Percentiles rank a stretch among this genome's conserved stretches.
These are phyloP conservation scores for Zygnema circumcarinatum DNA, from an alignment of 139 green algal species.

Conservation along the genomic window DNA sequence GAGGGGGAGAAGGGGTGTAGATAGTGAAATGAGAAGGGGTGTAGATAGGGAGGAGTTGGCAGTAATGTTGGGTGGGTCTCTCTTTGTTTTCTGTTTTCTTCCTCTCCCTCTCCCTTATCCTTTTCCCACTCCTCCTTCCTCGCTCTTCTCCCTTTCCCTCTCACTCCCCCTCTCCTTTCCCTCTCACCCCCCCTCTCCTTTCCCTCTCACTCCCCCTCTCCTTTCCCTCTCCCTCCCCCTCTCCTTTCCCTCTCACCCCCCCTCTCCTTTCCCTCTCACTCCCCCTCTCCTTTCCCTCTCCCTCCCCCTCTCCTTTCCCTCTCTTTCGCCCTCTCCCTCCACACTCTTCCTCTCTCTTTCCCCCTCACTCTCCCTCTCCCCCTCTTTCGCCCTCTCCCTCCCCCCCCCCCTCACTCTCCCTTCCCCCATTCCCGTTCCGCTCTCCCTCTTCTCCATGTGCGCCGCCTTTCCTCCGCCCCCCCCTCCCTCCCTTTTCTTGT, in stretches of 20 bases:
- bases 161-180: not conserved
- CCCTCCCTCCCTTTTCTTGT: not conserved
- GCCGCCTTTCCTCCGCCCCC: not conserved
- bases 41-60: no score
- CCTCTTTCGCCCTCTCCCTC: conserved; percentile 19
- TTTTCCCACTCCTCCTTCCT: not conserved
- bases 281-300: not conserved
- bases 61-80: no score
- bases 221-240: conserved; percentile 7
- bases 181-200: not conserved
- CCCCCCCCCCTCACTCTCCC: not conserved
- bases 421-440: not conserved
- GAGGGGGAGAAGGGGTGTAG: no score
- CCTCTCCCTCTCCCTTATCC: not conserved
- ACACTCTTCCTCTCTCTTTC: not conserved
- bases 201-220: not conserved
- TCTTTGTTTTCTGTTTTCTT: no score
- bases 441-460: not conserved
- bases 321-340: not conserved
- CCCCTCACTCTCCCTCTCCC: not conserved
- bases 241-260: not conserved
- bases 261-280: not conserved
- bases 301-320: not conserved
- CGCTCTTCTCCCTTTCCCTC: not conserved
- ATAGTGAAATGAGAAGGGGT: no score